phyloP scores from a whole-genome alignment of 768 basidiomycete species.

The Gymnopilus dilepis region DNA sequence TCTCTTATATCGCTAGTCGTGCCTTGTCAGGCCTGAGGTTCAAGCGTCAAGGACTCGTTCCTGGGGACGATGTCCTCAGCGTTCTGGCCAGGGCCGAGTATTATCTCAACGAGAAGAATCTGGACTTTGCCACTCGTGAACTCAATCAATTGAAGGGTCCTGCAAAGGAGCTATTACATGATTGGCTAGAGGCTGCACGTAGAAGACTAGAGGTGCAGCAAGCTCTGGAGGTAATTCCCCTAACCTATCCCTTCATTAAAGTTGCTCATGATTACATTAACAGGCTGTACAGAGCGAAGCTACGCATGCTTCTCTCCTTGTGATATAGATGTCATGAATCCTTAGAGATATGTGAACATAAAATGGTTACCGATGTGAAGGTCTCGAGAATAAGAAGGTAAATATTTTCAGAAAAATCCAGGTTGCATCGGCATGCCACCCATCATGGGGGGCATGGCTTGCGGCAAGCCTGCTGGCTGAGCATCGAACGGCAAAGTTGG shows the following conservation, averaged over 20 bases:
- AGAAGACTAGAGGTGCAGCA: slow-evolving; percentile 90
- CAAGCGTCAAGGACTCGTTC: slow-evolving; percentile 76
- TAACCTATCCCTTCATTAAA: slow-evolving; percentile 5
- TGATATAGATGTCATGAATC: slow-evolving; percentile 54
- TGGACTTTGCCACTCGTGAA: slow-evolving; percentile 89
- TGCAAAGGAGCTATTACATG: slow-evolving; percentile 71
- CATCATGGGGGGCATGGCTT: slow-evolving; percentile 17
- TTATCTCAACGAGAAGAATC: slow-evolving; percentile 88
- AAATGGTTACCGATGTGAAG: slow-evolving; percentile 7
- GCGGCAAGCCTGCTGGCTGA: slow-evolving; percentile 10
- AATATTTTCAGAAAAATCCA: slow-evolving; percentile 26
- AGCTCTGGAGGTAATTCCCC: slow-evolving; percentile 73
- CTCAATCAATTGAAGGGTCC: slow-evolving; percentile 89
- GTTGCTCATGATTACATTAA: slow-evolving; percentile 21
- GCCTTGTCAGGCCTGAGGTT: slow-evolving; percentile 79
- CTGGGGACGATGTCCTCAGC: slow-evolving; percentile 85
- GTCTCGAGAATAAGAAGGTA: background rate
- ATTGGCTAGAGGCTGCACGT: slow-evolving; percentile 93
- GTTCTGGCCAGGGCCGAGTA: slow-evolving; percentile 89
- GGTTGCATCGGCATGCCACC: slow-evolving; percentile 22
- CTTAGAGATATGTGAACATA: slow-evolving; percentile 13
- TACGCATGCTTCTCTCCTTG: slow-evolving; percentile 78
- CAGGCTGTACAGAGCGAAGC: slow-evolving; percentile 87
- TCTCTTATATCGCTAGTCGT: slow-evolving; percentile 86
- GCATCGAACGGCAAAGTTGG: slow-evolving; percentile 26